Evolutionary conservation across 306 rosid genomes (phyloP).

Genomic region (Vigna unguiculata): DNA sequence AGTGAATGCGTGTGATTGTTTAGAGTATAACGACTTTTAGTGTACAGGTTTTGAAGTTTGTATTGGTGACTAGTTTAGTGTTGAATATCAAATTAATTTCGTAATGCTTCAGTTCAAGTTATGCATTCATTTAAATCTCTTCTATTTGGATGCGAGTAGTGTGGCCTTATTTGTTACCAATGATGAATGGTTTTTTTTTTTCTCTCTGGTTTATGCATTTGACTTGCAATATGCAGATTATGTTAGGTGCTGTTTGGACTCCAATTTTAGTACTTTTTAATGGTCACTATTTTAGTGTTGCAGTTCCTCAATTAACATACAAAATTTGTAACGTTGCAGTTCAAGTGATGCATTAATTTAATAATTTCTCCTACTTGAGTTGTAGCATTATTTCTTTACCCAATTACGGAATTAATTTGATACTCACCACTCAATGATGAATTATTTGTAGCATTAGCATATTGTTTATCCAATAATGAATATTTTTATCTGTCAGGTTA

Average conservation of each 20-base stretch:
- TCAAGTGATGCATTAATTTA: not conserved
- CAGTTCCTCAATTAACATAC: not conserved
- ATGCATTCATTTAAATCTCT: not conserved
- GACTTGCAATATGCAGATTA: constrained; percentile 72
- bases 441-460: too few relatives aligned
- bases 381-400: constrained; percentile 17
- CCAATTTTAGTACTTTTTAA: constrained; percentile 20
- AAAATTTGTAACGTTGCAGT: constrained; percentile 1
- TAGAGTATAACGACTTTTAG: not conserved
- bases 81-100: not conserved
- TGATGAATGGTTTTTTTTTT: not conserved
- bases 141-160: constrained; percentile 32
- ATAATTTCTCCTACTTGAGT: constrained; percentile 10
- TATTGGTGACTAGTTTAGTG: constrained; percentile 26
- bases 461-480: not conserved
- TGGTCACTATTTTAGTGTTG: constrained; percentile 29
- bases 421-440: too few relatives aligned
- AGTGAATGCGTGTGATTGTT: constrained; percentile 16
- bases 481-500: constrained; percentile 57
- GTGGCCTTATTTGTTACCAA: constrained; percentile 13
- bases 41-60: constrained; percentile 6
- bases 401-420: not conserved
- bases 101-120: constrained; percentile 11
- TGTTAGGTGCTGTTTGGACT: constrained; percentile 64
- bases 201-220: constrained; percentile 37